Conservation (phyloP, 73 alveolate genomes). For the Paramecium biaurelia region DNA sequence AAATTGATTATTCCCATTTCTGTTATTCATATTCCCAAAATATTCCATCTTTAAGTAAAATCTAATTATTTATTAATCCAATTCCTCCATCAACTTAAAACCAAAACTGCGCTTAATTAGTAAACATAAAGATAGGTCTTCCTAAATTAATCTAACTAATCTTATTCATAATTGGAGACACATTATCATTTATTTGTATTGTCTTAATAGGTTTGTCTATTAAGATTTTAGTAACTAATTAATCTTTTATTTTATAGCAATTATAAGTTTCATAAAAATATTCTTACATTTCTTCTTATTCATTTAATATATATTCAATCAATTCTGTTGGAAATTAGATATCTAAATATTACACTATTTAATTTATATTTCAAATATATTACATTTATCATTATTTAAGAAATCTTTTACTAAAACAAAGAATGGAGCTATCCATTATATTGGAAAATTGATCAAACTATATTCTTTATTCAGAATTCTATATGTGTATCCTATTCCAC, state of each 20-base stretch:
- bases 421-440: slow-evolving; percentile 22
- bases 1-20: slow-evolving; percentile 43
- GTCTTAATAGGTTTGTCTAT: not conserved
- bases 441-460: not conserved
- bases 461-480: not conserved
- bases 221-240: not conserved
- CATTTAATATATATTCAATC: slow-evolving; percentile 1
- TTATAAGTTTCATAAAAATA: not conserved
- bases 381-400: not conserved
- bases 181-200: not conserved
- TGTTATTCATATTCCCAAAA: not conserved
- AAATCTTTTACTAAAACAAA: not conserved
- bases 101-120: not conserved
- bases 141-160: slow-evolving; percentile 7
- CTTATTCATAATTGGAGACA: slow-evolving; percentile 6
- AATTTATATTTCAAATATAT: not conserved
- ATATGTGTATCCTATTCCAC: not conserved
- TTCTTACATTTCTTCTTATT: not conserved
- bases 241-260: not conserved
- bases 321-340: slow-evolving; percentile 5
- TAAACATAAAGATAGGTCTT: slow-evolving; percentile 13
- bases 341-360: not conserved
- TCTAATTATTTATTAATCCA: not conserved
- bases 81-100: not conserved
- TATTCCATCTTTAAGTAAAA: not conserved